These are phyloP conservation scores for Linnemannia hyalina DNA, from an alignment of 192 early-diverging fungal genomes.

Conservation along the genomic window DNA sequence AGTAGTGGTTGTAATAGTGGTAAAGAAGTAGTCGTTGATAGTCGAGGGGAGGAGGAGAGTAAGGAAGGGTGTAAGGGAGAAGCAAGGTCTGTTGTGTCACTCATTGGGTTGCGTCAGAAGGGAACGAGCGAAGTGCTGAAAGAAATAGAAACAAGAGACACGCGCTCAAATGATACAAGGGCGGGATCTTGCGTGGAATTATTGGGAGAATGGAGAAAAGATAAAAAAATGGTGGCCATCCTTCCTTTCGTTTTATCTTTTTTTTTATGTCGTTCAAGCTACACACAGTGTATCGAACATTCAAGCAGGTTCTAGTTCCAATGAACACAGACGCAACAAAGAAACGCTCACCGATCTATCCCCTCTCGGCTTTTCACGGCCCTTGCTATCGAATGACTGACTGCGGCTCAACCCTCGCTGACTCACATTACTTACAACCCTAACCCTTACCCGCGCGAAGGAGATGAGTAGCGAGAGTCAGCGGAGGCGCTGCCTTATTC, in stretches of 20 bases:
- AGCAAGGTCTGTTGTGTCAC: background rate
- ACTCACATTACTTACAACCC: background rate
- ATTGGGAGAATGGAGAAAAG: too few relatives aligned
- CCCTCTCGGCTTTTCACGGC: background rate
- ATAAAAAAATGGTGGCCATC: too few relatives aligned
- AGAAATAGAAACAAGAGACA: background rate
- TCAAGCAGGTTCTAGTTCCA: too few relatives aligned
- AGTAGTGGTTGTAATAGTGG: background rate
- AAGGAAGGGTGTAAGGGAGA: background rate
- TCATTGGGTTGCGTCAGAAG: background rate
- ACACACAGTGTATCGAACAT: too few relatives aligned
- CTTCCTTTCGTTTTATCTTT: too few relatives aligned
- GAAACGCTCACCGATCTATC: background rate
- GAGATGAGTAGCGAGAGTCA: background rate
- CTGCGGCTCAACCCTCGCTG: slow-evolving; percentile 2
- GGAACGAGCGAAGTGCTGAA: background rate
- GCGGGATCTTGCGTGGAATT: background rate
- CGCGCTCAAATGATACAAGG: background rate
- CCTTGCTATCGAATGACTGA: background rate
- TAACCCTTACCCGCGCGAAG: background rate
- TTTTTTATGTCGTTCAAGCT: too few relatives aligned
- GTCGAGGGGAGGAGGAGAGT: slow-evolving; percentile 14
- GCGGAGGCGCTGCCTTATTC: slow-evolving; percentile 5
- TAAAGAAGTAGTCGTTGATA: slow-evolving; percentile 5
- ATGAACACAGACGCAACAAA: too few relatives aligned